These are phyloP conservation scores for Podospora appendiculata DNA, from an alignment of 495 filamentous ascomycete genomes.

Conservation along the genomic window DNA sequence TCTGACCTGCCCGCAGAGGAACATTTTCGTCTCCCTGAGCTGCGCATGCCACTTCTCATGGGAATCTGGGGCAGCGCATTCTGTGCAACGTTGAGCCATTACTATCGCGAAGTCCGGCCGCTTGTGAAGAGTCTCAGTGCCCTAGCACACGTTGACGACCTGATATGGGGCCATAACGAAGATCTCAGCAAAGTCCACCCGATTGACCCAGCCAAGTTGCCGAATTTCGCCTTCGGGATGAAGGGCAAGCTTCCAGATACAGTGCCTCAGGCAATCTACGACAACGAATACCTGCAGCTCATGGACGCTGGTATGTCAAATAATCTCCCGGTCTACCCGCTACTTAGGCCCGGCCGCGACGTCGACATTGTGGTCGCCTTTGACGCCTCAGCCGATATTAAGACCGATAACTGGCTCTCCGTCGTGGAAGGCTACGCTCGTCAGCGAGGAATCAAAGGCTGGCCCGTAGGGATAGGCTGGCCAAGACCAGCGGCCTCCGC, in stretches of 20 bases:
- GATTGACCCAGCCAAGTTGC: conserved; percentile 79
- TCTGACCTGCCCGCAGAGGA: conserved; percentile 46
- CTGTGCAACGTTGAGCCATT: conserved; percentile 89
- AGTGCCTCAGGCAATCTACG: conserved; percentile 65
- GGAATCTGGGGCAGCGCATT: conserved; percentile 95
- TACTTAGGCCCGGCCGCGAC: conserved; percentile 77
- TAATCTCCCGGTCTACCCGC: conserved; percentile 90
- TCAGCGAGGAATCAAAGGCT: conserved; percentile 82
- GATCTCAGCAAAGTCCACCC: conserved; percentile 86
- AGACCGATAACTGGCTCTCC: conserved; percentile 69
- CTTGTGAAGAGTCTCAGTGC: conserved; percentile 65
- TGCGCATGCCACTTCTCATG: conserved; percentile 72
- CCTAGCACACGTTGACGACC: conserved; percentile 69
- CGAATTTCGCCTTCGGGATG: conserved; percentile 81
- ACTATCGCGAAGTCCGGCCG: conserved; percentile 87
- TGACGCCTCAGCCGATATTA: conserved; percentile 32
- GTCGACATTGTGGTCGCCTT: conserved; percentile 75
- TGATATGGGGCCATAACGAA: conserved; percentile 74
- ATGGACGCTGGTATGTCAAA: conserved; percentile 99
- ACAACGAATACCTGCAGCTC: conserved; percentile 64
- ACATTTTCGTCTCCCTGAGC: conserved; percentile 64
- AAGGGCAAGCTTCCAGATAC: conserved; percentile 62
- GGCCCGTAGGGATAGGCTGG: conserved; percentile 91
- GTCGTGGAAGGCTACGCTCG: conserved; percentile 86
- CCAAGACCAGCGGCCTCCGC: conserved; percentile 50